phyloP scores from a whole-genome alignment of 495 filamentous ascomycete species.

The Beverwykella pulmonaria region DNA sequence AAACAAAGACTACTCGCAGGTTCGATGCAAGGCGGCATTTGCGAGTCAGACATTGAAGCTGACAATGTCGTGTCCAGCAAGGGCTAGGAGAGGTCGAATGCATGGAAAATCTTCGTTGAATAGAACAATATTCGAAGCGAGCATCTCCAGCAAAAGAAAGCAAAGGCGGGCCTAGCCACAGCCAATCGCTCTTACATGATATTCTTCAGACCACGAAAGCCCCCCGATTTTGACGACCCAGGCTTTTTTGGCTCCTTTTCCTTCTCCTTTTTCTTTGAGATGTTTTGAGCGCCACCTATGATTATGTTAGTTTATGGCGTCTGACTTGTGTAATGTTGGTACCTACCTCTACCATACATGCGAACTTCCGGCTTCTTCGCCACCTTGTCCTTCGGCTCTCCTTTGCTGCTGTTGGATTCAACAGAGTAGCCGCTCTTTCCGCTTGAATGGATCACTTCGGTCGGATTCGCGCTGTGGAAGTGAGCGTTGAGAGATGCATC shows the following conservation, averaged over 20 bases:
- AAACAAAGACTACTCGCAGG: background rate
- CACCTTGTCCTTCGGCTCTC: slow-evolving; percentile 42
- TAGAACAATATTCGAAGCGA: background rate
- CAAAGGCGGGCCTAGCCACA: background rate
- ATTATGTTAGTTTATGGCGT: slow-evolving; percentile 15
- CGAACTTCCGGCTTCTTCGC: slow-evolving; percentile 42
- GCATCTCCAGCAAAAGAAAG: background rate
- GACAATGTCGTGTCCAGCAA: background rate
- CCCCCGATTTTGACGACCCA: slow-evolving; percentile 23
- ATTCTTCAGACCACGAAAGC: slow-evolving; percentile 37
- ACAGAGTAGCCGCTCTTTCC: slow-evolving; percentile 40
- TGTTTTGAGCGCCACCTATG: slow-evolving; percentile 48
- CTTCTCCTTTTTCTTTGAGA: slow-evolving; percentile 43
- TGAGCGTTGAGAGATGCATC: slow-evolving; percentile 30
- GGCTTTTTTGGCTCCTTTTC: slow-evolving; percentile 40
- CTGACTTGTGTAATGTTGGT: background rate
- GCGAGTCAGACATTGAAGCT: background rate
- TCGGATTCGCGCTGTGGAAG: slow-evolving; percentile 16
- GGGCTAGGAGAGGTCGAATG: background rate
- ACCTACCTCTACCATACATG: slow-evolving; percentile 48
- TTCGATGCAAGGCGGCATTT: background rate
- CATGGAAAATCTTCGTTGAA: background rate
- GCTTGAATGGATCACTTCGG: slow-evolving; percentile 29
- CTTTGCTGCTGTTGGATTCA: slow-evolving; percentile 31
- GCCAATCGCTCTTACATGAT: slow-evolving; percentile 23